Evolutionary conservation across 148 eudicot species (phyloP), one percentile per base, ranked within the genome.

Genomic region (Linanthus parryae): DNA sequence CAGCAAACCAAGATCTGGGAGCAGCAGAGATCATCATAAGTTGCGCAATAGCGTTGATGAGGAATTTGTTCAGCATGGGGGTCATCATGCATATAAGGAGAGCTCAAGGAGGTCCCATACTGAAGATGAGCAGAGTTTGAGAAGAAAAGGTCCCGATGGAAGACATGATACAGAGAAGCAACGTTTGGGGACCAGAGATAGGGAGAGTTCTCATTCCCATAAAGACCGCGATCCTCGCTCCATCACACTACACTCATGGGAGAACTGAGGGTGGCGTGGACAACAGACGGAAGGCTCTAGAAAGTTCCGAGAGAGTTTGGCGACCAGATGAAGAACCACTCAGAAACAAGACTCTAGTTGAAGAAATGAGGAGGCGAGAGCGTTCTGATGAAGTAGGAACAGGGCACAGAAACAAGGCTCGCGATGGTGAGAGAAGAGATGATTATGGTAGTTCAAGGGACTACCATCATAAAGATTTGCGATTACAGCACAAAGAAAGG

Each of bases 391-490:
- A n/a, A n/a, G n/a, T n/a, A n/a, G 69, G 73, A 26, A 44, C 82
- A 9, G 73, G 81, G 63, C 78, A 72, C 44, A n/a, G n/a, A n/a
- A n/a, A n/a, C n/a, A n/a, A n/a, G n/a, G n/a, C n/a, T n/a, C 67
- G 80, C 52, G 98, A 86, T 58, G 56, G 53, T 55, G n/a, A n/a
- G n/a, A n/a, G n/a, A n/a, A 80, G 71, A 62, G 89, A 81, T 52
- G 88, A 80, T 57, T 70, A 78, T 68, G 89, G 80, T 28, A 71
- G 69, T 57, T 76, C 78, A 73, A 79, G 81, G 71, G 84, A 65
- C 48, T 54, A 73, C 74, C 73, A 71, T 47, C 96, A 84, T 23
- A 84, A 73, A 44, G 94, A 79, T 48, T 46, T 52, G 34, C 79
- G 74, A 34, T 64, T 75, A 26, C 79, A 76, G 35, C 69, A 68